Percentiles rank a stretch among this genome's conserved stretches.
Conservation (phyloP, 805 yeast genomes). For the Teunomyces cretensis region DNA sequence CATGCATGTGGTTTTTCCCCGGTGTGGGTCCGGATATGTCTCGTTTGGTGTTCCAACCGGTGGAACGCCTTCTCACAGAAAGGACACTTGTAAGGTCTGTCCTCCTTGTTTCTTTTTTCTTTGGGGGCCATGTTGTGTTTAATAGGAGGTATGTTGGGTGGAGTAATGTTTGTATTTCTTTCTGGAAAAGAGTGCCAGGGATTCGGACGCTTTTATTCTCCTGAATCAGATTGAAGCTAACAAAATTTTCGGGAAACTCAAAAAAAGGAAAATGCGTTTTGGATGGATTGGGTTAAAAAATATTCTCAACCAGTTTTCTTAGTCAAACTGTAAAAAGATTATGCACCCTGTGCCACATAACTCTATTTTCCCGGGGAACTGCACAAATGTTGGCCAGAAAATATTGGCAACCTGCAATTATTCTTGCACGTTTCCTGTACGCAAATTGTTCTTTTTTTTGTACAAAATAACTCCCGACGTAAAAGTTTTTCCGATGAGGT, state of each 20-base stretch:
- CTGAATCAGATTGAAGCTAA: neutral
- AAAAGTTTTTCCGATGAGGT: conserved; percentile 4
- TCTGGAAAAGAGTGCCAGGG: conserved; percentile 1
- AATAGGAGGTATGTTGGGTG: no score
- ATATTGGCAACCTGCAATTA: no score
- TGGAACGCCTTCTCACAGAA: conserved; percentile 74
- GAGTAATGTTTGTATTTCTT: no score
- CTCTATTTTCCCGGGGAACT: conserved; percentile 1
- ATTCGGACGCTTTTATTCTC: conserved; percentile 2
- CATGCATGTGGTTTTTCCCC: conserved; percentile 84
- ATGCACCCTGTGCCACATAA: conserved; percentile 3
- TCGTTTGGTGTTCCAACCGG: conserved; percentile 73
- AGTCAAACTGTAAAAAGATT: neutral
- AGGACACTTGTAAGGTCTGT: conserved; percentile 69
- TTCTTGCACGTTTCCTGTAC: no score
- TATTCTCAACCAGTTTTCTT: neutral
- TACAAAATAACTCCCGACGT: neutral
- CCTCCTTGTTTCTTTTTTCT: conserved; percentile 13
- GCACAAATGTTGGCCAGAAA: neutral
- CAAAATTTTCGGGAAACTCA: conserved; percentile 2
- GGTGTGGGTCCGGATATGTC: conserved; percentile 78
- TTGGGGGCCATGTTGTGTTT: conserved; percentile 9
- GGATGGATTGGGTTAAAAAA: conserved; percentile 1
- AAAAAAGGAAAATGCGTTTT: neutral
- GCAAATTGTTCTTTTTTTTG: neutral